phyloP scores from a whole-genome alignment of 2,329 filamentous ascomycete genomes.

The Truncatella angustata region DNA sequence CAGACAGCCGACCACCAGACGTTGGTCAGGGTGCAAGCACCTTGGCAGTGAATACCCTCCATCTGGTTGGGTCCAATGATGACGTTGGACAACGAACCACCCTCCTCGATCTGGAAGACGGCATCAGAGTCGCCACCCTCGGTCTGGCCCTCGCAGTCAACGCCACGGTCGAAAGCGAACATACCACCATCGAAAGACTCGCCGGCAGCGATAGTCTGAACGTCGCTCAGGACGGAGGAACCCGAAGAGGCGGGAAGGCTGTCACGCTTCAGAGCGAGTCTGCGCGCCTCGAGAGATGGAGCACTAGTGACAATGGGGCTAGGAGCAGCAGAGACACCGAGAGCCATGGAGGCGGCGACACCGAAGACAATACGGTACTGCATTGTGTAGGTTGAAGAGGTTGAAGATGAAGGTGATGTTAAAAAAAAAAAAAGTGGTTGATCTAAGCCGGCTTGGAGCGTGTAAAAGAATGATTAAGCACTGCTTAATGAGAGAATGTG shows the following conservation, averaged over 20 bases:
- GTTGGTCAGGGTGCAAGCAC: conserved; percentile 26
- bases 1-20: conserved; percentile 36
- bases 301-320: neutral
- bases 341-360: conserved; percentile 17
- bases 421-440: neutral
- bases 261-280: conserved; percentile 4
- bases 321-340: conserved; percentile 4
- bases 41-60: conserved; percentile 32
- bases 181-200: conserved; percentile 43
- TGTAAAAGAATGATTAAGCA: conserved; percentile 9
- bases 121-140: conserved; percentile 42
- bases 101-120: conserved; percentile 25
- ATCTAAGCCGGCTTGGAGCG: conserved; percentile 7
- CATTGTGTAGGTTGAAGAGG: conserved; percentile 15
- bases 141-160: conserved; percentile 38
- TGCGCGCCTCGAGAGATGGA: conserved; percentile 4
- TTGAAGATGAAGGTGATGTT: neutral
- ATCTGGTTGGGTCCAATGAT: conserved; percentile 38
- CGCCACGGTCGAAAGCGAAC: conserved; percentile 43
- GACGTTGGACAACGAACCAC: conserved; percentile 32
- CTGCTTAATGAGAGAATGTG: conserved; percentile 7
- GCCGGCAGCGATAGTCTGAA: conserved; percentile 16
- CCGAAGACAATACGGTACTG: conserved; percentile 19
- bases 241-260: conserved; percentile 4
- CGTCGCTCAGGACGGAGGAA: conserved; percentile 10